phyloP scores from a whole-genome alignment of 495 filamentous ascomycete genomes.

The Copromyces sp. region DNA sequence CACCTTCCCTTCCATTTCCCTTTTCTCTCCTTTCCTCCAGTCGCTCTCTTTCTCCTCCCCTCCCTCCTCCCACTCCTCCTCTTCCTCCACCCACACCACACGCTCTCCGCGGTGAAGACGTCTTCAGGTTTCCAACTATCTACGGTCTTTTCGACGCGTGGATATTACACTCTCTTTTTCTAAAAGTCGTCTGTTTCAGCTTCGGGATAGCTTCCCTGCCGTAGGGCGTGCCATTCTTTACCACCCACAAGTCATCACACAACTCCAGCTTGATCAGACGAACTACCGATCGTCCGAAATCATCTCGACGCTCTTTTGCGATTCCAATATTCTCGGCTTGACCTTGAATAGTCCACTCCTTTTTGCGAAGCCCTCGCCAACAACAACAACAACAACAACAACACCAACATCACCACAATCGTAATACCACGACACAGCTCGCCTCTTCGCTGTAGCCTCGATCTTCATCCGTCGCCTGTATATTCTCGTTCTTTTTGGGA shows the following conservation, averaged over 20 bases:
- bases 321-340: slow-evolving; percentile 4
- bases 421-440: neutral
- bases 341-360: slow-evolving; percentile 3
- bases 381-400: neutral
- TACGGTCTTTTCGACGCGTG: slow-evolving; percentile 25
- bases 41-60: neutral
- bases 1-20: slow-evolving; percentile 5
- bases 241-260: neutral
- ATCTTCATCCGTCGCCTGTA: neutral
- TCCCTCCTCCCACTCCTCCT: neutral
- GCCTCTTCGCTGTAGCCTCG: neutral
- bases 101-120: slow-evolving; percentile 13
- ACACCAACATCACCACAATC: neutral
- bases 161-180: slow-evolving; percentile 26
- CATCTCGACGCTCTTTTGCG: slow-evolving; percentile 16
- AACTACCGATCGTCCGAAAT: neutral
- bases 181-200: slow-evolving; percentile 16
- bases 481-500: neutral
- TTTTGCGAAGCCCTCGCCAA: neutral
- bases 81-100: slow-evolving; percentile 1
- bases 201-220: slow-evolving; percentile 31
- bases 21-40: slow-evolving; percentile 12
- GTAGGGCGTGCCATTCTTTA: slow-evolving; percentile 41
- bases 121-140: slow-evolving; percentile 11
- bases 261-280: slow-evolving; percentile 10